A percentile compares a stretch with the other conserved stretches of the same genome.
Evolutionary conservation across 2,329 filamentous ascomycete genomes (phyloP).

Genomic region (Fonsecaea monophora): DNA sequence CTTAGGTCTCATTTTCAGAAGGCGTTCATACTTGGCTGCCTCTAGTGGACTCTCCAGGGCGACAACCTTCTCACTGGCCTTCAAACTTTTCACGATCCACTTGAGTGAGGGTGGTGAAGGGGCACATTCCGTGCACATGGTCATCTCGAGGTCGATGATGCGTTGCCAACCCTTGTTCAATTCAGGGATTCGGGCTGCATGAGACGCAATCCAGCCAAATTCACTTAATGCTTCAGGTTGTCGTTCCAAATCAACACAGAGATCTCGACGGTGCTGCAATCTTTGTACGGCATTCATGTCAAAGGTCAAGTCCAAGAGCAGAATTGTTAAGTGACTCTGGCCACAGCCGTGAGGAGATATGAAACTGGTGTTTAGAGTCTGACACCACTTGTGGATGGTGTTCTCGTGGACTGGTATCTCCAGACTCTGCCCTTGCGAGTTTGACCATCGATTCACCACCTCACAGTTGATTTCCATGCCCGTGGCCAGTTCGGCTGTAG

Average conservation of each 20-base stretch:
- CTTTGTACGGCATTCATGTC: constrained; percentile 12
- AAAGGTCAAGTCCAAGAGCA: constrained; percentile 17
- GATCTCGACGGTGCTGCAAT: constrained; percentile 10
- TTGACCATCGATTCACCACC: constrained; percentile 14
- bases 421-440: constrained; percentile 10
- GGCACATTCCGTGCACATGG: constrained; percentile 23
- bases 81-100: constrained; percentile 31
- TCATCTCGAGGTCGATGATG: background rate
- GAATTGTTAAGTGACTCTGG: constrained; percentile 13
- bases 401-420: constrained; percentile 11
- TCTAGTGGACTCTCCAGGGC: constrained; percentile 60
- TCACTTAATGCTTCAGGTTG: constrained; percentile 26
- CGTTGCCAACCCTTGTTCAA: constrained; percentile 8
- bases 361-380: background rate
- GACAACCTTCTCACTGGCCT: constrained; percentile 44
- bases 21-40: constrained; percentile 59
- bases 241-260: constrained; percentile 24
- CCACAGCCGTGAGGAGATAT: constrained; percentile 5
- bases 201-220: constrained; percentile 23
- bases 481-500: background rate
- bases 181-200: constrained; percentile 18
- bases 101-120: constrained; percentile 27
- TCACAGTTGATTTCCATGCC: constrained; percentile 23
- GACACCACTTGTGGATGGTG: constrained; percentile 20
- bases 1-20: constrained; percentile 56